phyloP scores from a whole-genome alignment of 192 early-diverging fungal species.

The Backusella liffmaniae region DNA sequence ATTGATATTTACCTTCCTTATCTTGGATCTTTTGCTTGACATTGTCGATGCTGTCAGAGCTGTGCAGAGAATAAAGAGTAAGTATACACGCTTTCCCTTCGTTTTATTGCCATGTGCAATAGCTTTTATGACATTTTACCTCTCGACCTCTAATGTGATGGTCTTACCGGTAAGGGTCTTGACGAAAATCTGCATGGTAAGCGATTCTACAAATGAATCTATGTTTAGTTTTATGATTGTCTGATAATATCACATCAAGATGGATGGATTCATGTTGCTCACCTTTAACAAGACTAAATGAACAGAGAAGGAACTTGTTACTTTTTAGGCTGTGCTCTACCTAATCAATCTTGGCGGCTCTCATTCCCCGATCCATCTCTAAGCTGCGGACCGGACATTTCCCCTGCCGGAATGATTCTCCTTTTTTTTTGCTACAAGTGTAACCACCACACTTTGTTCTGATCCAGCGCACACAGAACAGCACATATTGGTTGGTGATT shows the following conservation, averaged over 20 bases:
- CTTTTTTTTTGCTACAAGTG: neutral
- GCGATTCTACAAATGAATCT: neutral
- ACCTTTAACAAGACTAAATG: constrained; percentile 5
- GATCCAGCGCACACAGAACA: too few relatives aligned
- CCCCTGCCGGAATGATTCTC: neutral
- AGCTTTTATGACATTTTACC: constrained; percentile 33
- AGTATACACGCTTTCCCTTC: neutral
- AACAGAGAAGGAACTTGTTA: constrained; percentile 10
- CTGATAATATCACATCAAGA: neutral
- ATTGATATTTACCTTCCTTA: constrained; percentile 46
- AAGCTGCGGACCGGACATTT: neutral
- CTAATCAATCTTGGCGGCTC: neutral
- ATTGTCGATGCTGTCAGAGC: constrained; percentile 56
- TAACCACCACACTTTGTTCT: neutral
- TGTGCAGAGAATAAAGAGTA: neutral
- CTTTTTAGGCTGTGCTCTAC: neutral
- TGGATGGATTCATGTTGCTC: neutral
- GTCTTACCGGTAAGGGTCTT: constrained; percentile 69
- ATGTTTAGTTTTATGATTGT: neutral
- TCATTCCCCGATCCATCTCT: neutral
- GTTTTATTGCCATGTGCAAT: neutral
- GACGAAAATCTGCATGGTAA: constrained; percentile 64
- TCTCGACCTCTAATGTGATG: constrained; percentile 65
- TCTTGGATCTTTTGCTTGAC: constrained; percentile 66
- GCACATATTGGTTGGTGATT: neutral